phyloP scores from a whole-genome alignment of 352 stramenopile genomes.

The Phytophthora pseudosyringae region DNA sequence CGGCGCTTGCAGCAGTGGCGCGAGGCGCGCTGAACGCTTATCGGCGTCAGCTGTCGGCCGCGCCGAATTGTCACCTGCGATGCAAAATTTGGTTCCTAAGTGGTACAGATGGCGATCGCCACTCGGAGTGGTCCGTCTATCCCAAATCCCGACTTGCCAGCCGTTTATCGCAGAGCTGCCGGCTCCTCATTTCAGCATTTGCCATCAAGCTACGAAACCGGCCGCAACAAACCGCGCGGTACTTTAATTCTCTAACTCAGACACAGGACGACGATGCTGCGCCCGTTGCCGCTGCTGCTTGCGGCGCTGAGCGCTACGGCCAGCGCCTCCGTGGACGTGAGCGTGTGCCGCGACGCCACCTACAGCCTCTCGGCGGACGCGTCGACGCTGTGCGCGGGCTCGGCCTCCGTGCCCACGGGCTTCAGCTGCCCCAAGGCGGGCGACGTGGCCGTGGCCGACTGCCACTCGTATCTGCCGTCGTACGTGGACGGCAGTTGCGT shows the following conservation, averaged over 20 bases:
- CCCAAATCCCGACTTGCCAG: conserved; percentile 7
- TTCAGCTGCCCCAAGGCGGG: conserved; percentile 41
- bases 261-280: conserved; percentile 20
- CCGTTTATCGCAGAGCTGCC: conserved; percentile 9
- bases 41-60: not conserved
- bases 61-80: conserved; percentile 17
- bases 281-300: conserved; percentile 17
- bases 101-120: conserved; percentile 1
- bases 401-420: conserved; percentile 34
- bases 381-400: conserved; percentile 41
- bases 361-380: conserved; percentile 40
- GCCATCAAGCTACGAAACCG: conserved; percentile 4
- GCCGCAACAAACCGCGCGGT: not conserved
- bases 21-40: conserved; percentile 12
- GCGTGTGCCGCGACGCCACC: conserved; percentile 54
- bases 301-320: conserved; percentile 4
- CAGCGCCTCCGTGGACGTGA: conserved; percentile 36
- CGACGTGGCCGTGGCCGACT: conserved; percentile 43
- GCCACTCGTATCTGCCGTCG: conserved; percentile 47
- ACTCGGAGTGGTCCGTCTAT: conserved; percentile 16
- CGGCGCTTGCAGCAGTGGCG: not conserved
- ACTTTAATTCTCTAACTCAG: not conserved
- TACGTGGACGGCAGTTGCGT: conserved; percentile 36
- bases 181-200: conserved; percentile 31
- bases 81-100: conserved; percentile 16